These are phyloP conservation scores for Aureobasidium pullulans DNA, from an alignment of 2,329 filamentous ascomycete genomes.

Conservation along the genomic window DNA sequence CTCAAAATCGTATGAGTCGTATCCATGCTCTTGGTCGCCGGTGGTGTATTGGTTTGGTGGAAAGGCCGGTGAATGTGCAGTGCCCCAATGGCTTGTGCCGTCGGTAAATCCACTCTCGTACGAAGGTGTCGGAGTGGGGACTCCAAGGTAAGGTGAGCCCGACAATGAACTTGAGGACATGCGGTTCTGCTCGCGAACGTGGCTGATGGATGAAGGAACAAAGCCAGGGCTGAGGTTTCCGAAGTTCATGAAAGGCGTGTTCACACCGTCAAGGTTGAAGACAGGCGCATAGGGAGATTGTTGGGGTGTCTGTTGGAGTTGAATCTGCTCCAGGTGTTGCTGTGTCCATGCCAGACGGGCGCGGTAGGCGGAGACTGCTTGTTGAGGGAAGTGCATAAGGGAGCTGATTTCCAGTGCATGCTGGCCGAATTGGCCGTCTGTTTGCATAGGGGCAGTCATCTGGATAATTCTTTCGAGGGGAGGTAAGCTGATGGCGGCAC, in stretches of 20 bases:
- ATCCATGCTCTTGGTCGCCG: slow-evolving; percentile 27
- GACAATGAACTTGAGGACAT: slow-evolving; percentile 24
- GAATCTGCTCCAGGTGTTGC: slow-evolving; percentile 28
- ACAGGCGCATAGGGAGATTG: slow-evolving; percentile 28
- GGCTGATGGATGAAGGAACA: slow-evolving; percentile 34
- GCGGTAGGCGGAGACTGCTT: slow-evolving; percentile 37
- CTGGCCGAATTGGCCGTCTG: slow-evolving; percentile 33
- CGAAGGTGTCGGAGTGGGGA: slow-evolving; percentile 27
- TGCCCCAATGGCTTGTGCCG: slow-evolving; percentile 26
- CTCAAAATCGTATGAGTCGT: slow-evolving; percentile 11
- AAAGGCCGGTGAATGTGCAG: slow-evolving; percentile 27
- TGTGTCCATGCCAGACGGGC: slow-evolving; percentile 32
- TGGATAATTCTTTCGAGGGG: slow-evolving; percentile 83
- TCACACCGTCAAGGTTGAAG: slow-evolving; percentile 34
- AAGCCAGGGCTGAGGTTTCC: slow-evolving; percentile 44
- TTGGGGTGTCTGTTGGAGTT: slow-evolving; percentile 26
- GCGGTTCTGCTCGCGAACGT: slow-evolving; percentile 15
- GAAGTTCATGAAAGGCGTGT: slow-evolving; percentile 30
- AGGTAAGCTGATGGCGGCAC: slow-evolving; percentile 56
- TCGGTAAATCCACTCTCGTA: slow-evolving; percentile 21
- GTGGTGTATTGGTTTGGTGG: slow-evolving; percentile 27
- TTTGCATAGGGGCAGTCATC: slow-evolving; percentile 61
- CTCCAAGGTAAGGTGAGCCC: slow-evolving; percentile 36
- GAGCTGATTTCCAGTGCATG: slow-evolving; percentile 36
- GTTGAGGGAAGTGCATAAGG: slow-evolving; percentile 40